Evolutionary conservation across 805 yeast species (phyloP), one percentile per base, ranked within the genome.

Genomic region (Yarrowia sp.): DNA sequence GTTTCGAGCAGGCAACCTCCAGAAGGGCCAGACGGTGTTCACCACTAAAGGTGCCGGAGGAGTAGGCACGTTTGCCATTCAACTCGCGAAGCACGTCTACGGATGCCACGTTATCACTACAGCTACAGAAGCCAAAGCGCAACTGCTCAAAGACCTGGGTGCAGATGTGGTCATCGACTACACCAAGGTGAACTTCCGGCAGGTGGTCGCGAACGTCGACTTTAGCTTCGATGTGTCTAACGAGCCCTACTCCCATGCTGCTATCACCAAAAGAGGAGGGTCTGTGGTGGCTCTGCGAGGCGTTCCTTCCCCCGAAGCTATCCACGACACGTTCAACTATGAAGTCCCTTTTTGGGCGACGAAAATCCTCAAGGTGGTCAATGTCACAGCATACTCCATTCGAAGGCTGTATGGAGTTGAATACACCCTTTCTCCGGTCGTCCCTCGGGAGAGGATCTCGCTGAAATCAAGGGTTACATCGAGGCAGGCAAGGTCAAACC

Each of bases 141-240:
- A 74, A 16, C 66, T 74, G 41, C 82, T 81, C 42, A 68, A 72
- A 32, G 68, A 70, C 9, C 66, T 79, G 12, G 96, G 96, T n/a
- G 91, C 86, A 14, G 82, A 81, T 63, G 65, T 74, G n/a, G 71
- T 75, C n/a, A 75, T 87, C 44, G 85, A 88, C 65, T 87, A 87
- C 72, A 80, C 78, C 18, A 31, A 47, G 55, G 38, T 31, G 14
- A 21, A 13, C 8, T 47, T 47, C 19, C 38, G 38, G 1, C 3
- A 5, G 14, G 55, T 47, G 36, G 55, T 47, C 12, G n/a, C 1
- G 2, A 47, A 47, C 14, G 55, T 47, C 19, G 55, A 47, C 19
- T 47, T 47, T 9, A 22, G 27, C 16, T 10, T 47, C 14, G 55
- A 47, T 29, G 55, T 47, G 55, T 47, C 55, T 14, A 47, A 47